Percentiles rank a stretch among this genome's conserved stretches.
phyloP scores from a whole-genome alignment of 108 stramenopile genomes.

The Skeletonema costatum region DNA sequence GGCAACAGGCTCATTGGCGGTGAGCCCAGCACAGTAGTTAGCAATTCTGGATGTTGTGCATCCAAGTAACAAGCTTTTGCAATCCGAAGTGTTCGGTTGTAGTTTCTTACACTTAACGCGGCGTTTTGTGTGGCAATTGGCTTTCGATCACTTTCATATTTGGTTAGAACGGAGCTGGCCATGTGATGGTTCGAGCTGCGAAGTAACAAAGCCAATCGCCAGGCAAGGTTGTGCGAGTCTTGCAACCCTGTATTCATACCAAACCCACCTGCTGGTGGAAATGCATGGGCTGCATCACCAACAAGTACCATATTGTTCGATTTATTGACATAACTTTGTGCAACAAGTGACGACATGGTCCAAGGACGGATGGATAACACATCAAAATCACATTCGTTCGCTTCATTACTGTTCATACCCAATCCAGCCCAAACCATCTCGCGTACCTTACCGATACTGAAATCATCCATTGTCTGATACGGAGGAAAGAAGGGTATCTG shows the following conservation, averaged over 20 bases:
- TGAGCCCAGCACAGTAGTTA: conserved; percentile 49
- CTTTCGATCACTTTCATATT: conserved; percentile 78
- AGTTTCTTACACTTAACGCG: conserved; percentile 88
- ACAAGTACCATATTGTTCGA: conserved; percentile 55
- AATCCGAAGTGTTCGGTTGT: conserved; percentile 74
- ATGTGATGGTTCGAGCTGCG: background rate
- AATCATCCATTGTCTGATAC: conserved; percentile 79
- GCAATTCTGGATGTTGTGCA: conserved; percentile 66
- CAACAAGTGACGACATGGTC: conserved; percentile 89
- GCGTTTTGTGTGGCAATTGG: conserved; percentile 86
- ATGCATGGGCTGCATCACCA: conserved; percentile 96
- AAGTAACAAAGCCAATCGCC: conserved; percentile 70
- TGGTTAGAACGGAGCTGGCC: conserved; percentile 22
- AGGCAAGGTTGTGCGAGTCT: conserved; percentile 90
- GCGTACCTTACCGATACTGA: conserved; percentile 42
- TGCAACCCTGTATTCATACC: conserved; percentile 97
- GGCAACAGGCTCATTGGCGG: conserved; percentile 58
- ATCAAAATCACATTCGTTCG: conserved; percentile 36
- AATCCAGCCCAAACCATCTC: conserved; percentile 65
- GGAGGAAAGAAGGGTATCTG: conserved; percentile 96
- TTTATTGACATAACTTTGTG: conserved; percentile 56
- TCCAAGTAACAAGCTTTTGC: conserved; percentile 80
- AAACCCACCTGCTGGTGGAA: conserved; percentile 96
- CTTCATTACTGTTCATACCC: conserved; percentile 18
- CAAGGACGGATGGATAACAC: conserved; percentile 85